phyloP scores from a whole-genome alignment of 495 filamentous ascomycete genomes.

The Ramalina intermedia region DNA sequence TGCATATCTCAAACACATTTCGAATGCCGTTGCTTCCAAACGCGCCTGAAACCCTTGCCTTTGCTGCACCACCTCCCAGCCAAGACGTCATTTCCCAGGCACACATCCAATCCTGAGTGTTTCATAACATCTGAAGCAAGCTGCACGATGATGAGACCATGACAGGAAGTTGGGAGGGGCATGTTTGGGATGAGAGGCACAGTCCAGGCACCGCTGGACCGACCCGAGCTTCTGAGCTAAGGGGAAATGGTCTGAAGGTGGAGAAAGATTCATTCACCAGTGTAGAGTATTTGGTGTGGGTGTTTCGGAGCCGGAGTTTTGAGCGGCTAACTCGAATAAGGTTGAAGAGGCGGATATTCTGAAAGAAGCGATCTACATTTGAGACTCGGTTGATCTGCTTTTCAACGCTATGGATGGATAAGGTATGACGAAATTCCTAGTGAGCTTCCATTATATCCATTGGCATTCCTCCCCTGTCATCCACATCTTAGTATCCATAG shows the following conservation, averaged over 20 bases:
- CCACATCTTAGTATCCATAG: too few relatives aligned
- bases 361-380: neutral
- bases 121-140: neutral
- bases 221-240: neutral
- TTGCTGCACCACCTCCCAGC: neutral
- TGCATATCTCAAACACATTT: too few relatives aligned
- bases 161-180: neutral
- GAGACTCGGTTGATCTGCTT: neutral
- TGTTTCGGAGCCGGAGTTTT: conserved; percentile 3
- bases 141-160: neutral
- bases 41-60: neutral
- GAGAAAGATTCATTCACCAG: neutral
- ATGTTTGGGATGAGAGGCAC: conserved; percentile 1
- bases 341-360: neutral
- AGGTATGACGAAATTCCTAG: neutral
- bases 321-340: neutral
- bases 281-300: neutral
- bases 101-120: neutral
- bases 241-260: neutral
- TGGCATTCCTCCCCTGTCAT: too few relatives aligned
- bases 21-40: neutral
- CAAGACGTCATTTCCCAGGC: too few relatives aligned
- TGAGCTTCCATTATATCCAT: neutral
- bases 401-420: neutral
- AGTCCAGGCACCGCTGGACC: neutral